Base-by-base conservation (phyloP, 768 basidiomycete species). In the Terana coerulea region DNA sequence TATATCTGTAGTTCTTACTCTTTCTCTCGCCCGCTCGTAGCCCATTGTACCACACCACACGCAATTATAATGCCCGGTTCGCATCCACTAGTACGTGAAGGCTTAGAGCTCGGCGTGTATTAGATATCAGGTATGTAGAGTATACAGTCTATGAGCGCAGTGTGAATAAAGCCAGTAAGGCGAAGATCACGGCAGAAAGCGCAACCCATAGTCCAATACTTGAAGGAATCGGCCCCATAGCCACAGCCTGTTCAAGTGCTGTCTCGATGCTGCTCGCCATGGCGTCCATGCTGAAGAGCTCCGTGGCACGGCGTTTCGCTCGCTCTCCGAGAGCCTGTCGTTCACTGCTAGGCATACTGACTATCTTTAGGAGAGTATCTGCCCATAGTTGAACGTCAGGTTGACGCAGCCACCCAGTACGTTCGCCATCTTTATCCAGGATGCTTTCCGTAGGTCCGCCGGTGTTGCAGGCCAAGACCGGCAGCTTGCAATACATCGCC, bases 361-460 rank as follows among this genome's bases (percentile, higher is more conserved):
- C 72, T 37, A 97, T 83, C 39, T 84, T 78, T 3, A 63, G 55
- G 36, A 98, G 63, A 2, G 83, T 83, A 6, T 76, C 69, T 1
- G 88, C 80, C 95, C 95, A 98, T 3, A 76, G 64, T 1, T 75
- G 70, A 0, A 82, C 61, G 17, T 80, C 74, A 0, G 93, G 87
- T 1, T 69, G 52, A 17, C 83, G 74, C 15, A 97, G 73, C 80
- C 90, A 88, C 0, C 94, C 95, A 0, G 95, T 97, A 24, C 81
- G 74, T 12, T 14, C 34, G 44, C 74, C 73, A 4, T 63, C 61
- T 1, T 60, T 44, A 51, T 71, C 71, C n/a, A 85, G 64, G 25
- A 95, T 70, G 49, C 88, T 95, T 70, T 99, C 97, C 1, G 83
- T 89, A 8, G 97, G 97, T 2, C 95, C 95, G 14, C 91, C 91